A percentile compares a stretch with the other conserved stretches of the same genome.
phyloP scores from a whole-genome alignment of 768 basidiomycete species.

The Lactifluus echinatus region DNA sequence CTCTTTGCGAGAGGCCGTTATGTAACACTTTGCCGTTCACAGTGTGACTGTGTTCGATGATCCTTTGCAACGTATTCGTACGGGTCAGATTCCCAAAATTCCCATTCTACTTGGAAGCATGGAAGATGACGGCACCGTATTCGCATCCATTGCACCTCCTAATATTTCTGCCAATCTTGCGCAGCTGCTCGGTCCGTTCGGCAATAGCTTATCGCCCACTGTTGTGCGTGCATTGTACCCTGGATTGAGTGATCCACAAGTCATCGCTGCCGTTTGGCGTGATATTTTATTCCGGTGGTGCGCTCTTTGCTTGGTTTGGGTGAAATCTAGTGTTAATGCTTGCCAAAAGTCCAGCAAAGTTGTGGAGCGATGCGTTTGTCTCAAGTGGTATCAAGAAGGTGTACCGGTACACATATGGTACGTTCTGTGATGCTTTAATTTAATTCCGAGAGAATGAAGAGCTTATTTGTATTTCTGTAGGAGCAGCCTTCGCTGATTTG shows the following conservation, averaged over 20 bases:
- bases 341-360: slow-evolving; percentile 2
- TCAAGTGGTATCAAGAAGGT: background rate
- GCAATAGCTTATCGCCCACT: background rate
- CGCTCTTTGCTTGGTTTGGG: background rate
- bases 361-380: slow-evolving; percentile 10
- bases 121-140: slow-evolving; percentile 3
- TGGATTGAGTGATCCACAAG: background rate
- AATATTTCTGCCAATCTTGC: background rate
- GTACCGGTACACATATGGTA: slow-evolving; percentile 11
- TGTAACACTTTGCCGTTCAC: background rate
- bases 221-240: background rate
- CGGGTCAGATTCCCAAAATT: background rate
- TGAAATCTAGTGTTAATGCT: background rate
- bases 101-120: slow-evolving; percentile 7
- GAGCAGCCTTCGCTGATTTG: background rate
- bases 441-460: no score
- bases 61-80: slow-evolving; percentile 2
- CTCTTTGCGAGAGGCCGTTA: background rate
- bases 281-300: slow-evolving; percentile 4
- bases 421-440: background rate
- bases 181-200: background rate
- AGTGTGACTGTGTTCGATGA: background rate
- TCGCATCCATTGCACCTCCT: background rate
- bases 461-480: background rate
- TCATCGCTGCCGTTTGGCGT: background rate